Evolutionary conservation across 2,329 filamentous ascomycete species (phyloP), one percentile per base, ranked within the genome.

Genomic region (Fusarium begoniae): DNA sequence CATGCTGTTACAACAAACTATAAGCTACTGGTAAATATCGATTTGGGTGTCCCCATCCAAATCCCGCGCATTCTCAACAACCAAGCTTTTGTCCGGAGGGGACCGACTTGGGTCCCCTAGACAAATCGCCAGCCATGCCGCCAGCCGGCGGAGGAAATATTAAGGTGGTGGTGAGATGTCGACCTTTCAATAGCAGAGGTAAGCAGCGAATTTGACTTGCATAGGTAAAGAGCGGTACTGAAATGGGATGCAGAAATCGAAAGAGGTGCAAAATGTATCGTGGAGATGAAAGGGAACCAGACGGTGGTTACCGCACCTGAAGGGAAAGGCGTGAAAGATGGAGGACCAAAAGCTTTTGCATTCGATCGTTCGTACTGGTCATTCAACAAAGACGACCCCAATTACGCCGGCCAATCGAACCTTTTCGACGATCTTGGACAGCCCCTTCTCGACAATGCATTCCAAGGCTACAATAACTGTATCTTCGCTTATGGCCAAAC

Each of bases 401-500:
- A 94, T 82, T 99, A 95, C 82, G 96, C 96, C 50, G 94, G 94
- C 24, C 96, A 99, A 82, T 93, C 96, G 69, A 90, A 96, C 80
- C 87, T 99, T 24, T 97, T 98, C 82, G 88, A 91, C 61, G 96
- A 98, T 81, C 85, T 99, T 72, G 96, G 96, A 72, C 90, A 91
- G 77, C 96, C 96, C 60, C 88, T 99, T 66, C 89, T 99, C 76
- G 96, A 99, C 85, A 99, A 99, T 89, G 96, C 96, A 24, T 99
- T 99, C 81, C 91, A 96, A 79, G 96, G 96, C 50, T 99, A 98
- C 86, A 98, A 99, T 87, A 99, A 98, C 83, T 99, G 96, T 87
- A 99, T 99, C 80, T 99, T 99, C 82, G 96, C 96, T 20, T 99
- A 99, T 81, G 96, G 96, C 24, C 96, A 99, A 86, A 99, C 96